These are phyloP conservation scores for Euclidium syriacum DNA, from an alignment of 345 rosid genomes.

Conservation along the genomic window DNA sequence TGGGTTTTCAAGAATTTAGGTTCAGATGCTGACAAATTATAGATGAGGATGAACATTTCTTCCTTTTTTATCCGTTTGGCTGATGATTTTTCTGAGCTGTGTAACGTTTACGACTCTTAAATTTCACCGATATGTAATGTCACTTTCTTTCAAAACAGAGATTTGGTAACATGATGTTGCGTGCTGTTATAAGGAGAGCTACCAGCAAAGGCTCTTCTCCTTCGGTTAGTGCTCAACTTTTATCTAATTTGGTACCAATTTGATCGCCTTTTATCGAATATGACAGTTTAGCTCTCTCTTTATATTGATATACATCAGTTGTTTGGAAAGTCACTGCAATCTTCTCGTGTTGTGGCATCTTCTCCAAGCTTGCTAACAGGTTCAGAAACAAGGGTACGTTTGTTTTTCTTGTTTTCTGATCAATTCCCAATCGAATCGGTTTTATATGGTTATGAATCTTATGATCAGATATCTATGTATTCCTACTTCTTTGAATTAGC, in stretches of 20 bases:
- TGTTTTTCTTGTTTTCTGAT: background rate
- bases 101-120: conserved; percentile 5
- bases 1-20: too few species aligned
- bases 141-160: conserved; percentile 2
- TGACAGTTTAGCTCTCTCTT: background rate
- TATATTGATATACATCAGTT: conserved; percentile 34
- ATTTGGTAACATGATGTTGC: conserved; percentile 40
- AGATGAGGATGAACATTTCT: too few species aligned
- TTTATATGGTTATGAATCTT: background rate
- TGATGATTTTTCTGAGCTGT: too few species aligned
- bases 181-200: conserved; percentile 40
- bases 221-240: conserved; percentile 32
- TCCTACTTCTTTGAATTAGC: background rate
- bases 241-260: background rate
- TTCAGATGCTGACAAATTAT: too few species aligned
- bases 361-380: conserved; percentile 35
- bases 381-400: conserved; percentile 42
- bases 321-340: conserved; percentile 36
- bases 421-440: background rate
- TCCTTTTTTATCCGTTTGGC: too few species aligned
- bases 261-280: background rate
- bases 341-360: conserved; percentile 36
- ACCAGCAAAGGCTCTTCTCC: conserved; percentile 38
- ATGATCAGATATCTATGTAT: background rate
- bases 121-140: conserved; percentile 15